Evolutionary conservation across 129 eudicot species (phyloP).

Genomic region (Flaveria robusta): DNA sequence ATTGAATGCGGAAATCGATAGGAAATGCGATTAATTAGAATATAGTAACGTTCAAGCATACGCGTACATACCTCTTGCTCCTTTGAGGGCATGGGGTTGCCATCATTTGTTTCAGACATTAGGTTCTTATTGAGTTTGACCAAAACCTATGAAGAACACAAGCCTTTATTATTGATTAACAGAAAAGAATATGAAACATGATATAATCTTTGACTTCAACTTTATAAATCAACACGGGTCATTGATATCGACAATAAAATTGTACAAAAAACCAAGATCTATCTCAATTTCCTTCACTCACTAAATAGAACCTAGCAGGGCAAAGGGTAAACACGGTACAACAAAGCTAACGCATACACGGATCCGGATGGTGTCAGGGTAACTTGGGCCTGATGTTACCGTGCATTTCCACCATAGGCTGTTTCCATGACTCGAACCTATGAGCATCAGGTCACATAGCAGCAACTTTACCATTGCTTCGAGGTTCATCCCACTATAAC

Average conservation of each 20-base stretch:
- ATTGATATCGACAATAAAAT: neutral
- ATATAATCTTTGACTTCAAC: neutral
- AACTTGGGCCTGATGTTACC: too few species aligned
- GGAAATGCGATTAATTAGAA: neutral
- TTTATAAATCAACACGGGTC: neutral
- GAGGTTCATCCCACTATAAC: too few species aligned
- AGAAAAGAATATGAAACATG: neutral
- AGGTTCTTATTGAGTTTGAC: constrained; percentile 13
- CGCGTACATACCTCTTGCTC: constrained; percentile 62
- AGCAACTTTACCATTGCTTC: too few species aligned
- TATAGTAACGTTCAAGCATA: neutral
- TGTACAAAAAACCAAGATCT: constrained; percentile 19
- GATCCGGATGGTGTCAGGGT: too few species aligned
- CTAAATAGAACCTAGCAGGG: neutral
- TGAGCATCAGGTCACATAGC: too few species aligned
- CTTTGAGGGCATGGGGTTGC: constrained; percentile 55
- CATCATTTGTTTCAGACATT: constrained; percentile 34
- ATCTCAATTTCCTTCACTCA: constrained; percentile 15
- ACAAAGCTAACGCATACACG: too few species aligned
- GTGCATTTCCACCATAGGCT: too few species aligned
- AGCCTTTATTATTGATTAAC: neutral
- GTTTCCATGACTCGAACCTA: too few species aligned
- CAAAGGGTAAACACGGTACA: too few species aligned
- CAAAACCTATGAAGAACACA: constrained; percentile 33
- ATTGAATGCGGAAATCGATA: neutral